Evolutionary conservation across 2,329 filamentous ascomycete species (phyloP).

Genomic region (Fusarium poae): DNA sequence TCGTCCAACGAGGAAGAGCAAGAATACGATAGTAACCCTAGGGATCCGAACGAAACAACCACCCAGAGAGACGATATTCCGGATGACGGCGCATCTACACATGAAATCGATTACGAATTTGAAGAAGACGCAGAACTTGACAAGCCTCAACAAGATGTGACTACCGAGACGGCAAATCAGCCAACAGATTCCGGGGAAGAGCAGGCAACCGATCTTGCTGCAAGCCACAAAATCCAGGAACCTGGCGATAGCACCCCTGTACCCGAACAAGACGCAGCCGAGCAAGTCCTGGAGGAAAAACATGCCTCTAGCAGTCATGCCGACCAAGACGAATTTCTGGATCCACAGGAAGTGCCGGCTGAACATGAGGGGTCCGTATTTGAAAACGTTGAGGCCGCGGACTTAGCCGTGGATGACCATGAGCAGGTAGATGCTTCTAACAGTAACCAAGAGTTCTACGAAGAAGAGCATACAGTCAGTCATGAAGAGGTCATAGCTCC

Average conservation of each 20-base stretch:
- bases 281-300: conserved; percentile 31
- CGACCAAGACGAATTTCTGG: conserved; percentile 29
- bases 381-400: conserved; percentile 22
- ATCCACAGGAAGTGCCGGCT: conserved; percentile 11
- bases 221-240: conserved; percentile 4
- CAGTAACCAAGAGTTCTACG: conserved; percentile 19
- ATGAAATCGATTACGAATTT: conserved; percentile 52
- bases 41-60: conserved; percentile 19
- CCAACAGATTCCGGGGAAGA: neutral
- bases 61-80: conserved; percentile 12
- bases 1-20: conserved; percentile 9
- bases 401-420: conserved; percentile 7
- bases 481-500: conserved; percentile 15
- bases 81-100: conserved; percentile 32
- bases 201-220: neutral
- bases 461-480: conserved; percentile 8
- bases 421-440: conserved; percentile 29
- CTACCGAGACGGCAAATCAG: conserved; percentile 26
- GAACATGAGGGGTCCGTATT: conserved; percentile 6
- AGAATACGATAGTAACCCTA: conserved; percentile 10
- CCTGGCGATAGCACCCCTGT: conserved; percentile 7
- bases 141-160: conserved; percentile 8
- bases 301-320: conserved; percentile 30
- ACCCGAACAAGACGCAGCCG: conserved; percentile 5
- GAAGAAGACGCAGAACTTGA: conserved; percentile 43